Evolutionary conservation across 1,139 yeast species (phyloP).

Genomic region (Candida tropicalis): DNA sequence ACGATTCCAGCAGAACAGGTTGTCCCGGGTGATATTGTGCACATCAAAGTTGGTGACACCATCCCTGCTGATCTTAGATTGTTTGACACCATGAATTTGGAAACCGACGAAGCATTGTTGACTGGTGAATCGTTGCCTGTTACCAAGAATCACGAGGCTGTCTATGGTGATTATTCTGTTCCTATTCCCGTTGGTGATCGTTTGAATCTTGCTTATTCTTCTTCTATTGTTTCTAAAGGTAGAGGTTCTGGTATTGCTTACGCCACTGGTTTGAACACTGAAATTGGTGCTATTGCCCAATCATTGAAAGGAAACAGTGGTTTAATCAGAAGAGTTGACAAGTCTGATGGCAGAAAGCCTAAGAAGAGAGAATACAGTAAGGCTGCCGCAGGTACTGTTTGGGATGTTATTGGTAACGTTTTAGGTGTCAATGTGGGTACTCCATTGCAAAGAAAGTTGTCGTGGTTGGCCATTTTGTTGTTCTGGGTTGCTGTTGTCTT

Average conservation of each 20-base stretch:
- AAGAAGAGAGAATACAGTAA: conserved; percentile 41
- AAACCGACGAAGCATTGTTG: conserved; percentile 77
- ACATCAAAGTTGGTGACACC: conserved; percentile 73
- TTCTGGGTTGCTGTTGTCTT: conserved; percentile 74
- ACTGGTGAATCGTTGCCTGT: conserved; percentile 85
- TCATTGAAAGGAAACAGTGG: conserved; percentile 47
- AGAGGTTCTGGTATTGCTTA: conserved; percentile 71
- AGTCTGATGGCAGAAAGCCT: conserved; percentile 23
- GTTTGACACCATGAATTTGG: conserved; percentile 64
- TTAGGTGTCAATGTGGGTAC: conserved; percentile 80
- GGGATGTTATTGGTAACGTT: conserved; percentile 58
- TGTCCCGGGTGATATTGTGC: conserved; percentile 77
- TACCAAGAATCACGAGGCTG: conserved; percentile 48
- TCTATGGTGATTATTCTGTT: conserved; percentile 34
- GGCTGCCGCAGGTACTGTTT: conserved; percentile 45
- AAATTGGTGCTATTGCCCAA: conserved; percentile 76
- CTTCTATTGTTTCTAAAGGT: conserved; percentile 76
- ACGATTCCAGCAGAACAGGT: conserved; percentile 66
- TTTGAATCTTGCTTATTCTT: conserved; percentile 70
- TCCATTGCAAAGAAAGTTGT: conserved; percentile 66
- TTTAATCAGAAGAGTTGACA: conserved; percentile 25
- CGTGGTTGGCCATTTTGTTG: conserved; percentile 69
- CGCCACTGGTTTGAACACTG: conserved; percentile 70
- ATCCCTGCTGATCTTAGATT: conserved; percentile 77
- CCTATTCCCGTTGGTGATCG: conserved; percentile 75